Conservation (phyloP, 2,329 filamentous ascomycete genomes). For the Alternaria arborescens region DNA sequence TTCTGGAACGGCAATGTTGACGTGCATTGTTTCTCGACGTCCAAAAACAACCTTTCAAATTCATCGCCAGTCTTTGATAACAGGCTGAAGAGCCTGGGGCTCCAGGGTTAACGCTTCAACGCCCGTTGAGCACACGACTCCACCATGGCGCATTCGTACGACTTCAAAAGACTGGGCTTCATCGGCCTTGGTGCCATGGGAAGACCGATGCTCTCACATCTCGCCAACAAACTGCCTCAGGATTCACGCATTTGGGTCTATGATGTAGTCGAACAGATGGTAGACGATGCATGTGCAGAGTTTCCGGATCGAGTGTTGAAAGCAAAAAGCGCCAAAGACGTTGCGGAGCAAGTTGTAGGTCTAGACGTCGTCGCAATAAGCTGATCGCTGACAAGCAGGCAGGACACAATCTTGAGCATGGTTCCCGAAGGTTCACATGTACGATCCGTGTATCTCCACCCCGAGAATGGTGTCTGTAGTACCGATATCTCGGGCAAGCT, state of each 20-base stretch:
- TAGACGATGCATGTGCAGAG: conserved; percentile 56
- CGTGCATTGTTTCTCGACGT: background rate
- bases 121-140: background rate
- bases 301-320: conserved; percentile 52
- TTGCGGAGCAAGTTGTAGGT: conserved; percentile 60
- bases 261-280: conserved; percentile 56
- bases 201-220: conserved; percentile 61
- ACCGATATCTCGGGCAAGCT: conserved; percentile 56
- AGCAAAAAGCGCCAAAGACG: conserved; percentile 57
- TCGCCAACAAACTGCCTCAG: conserved; percentile 57
- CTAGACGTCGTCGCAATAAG: background rate
- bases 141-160: conserved; percentile 30
- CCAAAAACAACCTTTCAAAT: background rate
- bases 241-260: conserved; percentile 58
- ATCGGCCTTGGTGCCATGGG: conserved; percentile 67
- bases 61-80: background rate
- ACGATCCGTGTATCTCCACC: conserved; percentile 60
- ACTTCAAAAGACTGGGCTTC: conserved; percentile 56
- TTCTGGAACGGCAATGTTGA: background rate
- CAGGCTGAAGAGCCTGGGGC: background rate
- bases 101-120: background rate
- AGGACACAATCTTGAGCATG: conserved; percentile 64
- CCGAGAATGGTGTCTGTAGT: conserved; percentile 54
- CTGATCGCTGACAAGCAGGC: conserved; percentile 7
- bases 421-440: conserved; percentile 63